Evolutionary conservation across 768 basidiomycete genomes (phyloP).

Genomic region (Lactarius hatsudake): DNA sequence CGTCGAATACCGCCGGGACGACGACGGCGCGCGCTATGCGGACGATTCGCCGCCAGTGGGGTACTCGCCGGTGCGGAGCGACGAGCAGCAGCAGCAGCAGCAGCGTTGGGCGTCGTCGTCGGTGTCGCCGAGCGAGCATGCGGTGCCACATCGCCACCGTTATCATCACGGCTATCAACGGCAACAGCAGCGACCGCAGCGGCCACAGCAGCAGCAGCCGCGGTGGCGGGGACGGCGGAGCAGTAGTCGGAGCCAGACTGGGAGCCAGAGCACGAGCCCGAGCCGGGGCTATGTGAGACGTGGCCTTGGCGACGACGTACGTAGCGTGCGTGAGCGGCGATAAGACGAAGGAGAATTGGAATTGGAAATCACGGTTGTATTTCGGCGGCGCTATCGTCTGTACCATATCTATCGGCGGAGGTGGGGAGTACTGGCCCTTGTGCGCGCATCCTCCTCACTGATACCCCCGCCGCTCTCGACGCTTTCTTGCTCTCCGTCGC

Average conservation of each 20-base stretch:
- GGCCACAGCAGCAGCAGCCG: background rate
- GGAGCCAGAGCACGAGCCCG: background rate
- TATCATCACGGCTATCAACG: background rate
- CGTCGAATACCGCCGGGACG: background rate
- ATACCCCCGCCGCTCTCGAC: background rate
- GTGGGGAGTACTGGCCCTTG: background rate
- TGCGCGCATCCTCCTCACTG: background rate
- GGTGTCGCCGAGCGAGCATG: background rate
- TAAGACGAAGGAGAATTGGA: background rate
- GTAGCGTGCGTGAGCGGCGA: background rate
- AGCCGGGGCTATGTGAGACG: constrained; percentile 1
- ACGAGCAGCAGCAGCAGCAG: background rate
- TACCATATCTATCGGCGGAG: background rate
- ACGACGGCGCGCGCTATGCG: background rate
- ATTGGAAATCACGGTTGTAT: background rate
- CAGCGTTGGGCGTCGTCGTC: background rate
- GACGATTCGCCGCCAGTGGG: background rate
- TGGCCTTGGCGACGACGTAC: background rate
- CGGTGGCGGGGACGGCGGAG: background rate
- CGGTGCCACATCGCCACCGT: background rate
- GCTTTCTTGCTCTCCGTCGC: background rate
- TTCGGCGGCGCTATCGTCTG: background rate
- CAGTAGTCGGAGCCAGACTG: background rate
- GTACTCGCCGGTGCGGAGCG: background rate
- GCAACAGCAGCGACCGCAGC: background rate